Evolutionary conservation across 257 asterid species (phyloP), one percentile per base, ranked within the genome.

Genomic region (Capsicum pubescens): DNA sequence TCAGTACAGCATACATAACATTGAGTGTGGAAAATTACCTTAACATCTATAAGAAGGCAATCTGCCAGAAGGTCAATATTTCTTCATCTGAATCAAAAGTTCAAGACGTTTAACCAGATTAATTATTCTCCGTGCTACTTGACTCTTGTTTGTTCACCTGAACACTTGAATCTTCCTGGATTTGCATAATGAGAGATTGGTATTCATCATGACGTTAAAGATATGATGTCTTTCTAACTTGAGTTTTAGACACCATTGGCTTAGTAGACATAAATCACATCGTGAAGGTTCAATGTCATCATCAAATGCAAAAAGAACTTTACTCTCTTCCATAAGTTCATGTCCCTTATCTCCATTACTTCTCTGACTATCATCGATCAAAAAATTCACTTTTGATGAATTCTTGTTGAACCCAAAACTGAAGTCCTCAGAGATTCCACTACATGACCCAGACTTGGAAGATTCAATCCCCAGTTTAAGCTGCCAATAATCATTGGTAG

Each of bases 301-400:
- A 59, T 89, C 93, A 89, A 95, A 95, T 57, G 97, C 94, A 86
- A 92, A 95, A 83, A 98, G 98, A 87, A 92, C 98, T 87, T 83
- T 91, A 70, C 90, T 85, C 71, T 87, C 92, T 60, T 88, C 94
- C 84, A 84, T 39, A 69, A 69, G 82, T 82, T 90, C 92, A 77
- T 81, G 54, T 17, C 85, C 85, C 59, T 85, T 64, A 78, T 63
- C 79, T 48, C 68, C 86, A 15, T 69, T 63, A 60, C 70, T 77
- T 84, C 83, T 87, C 36, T 80, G 78, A 77, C 39, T 90, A 83
- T 87, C 86, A 56, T 82, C 86, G 84, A 68, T 21, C 14, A 55
- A 87, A 84, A 71, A 70, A 77, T 85, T 90, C 83, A 71, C 44
- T 80, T 84, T 86, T 26, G 89, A 86, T 81, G 68, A 87, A 63